Conservation (phyloP, 2,329 filamentous ascomycete species). For the Arachnomyces sp. region DNA sequence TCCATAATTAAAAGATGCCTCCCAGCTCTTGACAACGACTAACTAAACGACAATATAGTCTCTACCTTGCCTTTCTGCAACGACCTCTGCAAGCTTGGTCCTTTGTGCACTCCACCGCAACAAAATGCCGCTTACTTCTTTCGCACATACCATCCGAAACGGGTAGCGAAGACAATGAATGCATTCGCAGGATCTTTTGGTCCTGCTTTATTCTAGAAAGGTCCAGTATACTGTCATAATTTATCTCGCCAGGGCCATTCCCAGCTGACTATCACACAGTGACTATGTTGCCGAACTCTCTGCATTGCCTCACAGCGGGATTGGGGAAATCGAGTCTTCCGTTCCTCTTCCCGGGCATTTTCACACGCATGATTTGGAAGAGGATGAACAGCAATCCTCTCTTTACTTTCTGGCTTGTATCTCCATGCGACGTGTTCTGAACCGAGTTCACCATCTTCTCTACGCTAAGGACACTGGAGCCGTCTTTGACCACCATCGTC, state of each 20-base stretch:
- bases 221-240: slow-evolving; percentile 18
- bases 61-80: slow-evolving; percentile 46
- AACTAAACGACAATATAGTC: slow-evolving; percentile 14
- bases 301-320: slow-evolving; percentile 44
- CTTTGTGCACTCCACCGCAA: slow-evolving; percentile 43
- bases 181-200: slow-evolving; percentile 48
- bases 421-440: slow-evolving; percentile 23
- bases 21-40: too few relatives aligned
- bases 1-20: too few relatives aligned
- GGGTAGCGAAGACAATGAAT: slow-evolving; percentile 38
- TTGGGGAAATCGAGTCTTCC: slow-evolving; percentile 46
- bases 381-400: slow-evolving; percentile 41
- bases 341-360: slow-evolving; percentile 43
- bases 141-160: slow-evolving; percentile 35
- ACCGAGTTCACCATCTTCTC: slow-evolving; percentile 29
- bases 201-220: slow-evolving; percentile 50
- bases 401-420: slow-evolving; percentile 50
- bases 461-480: slow-evolving; percentile 43
- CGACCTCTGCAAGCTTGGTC: slow-evolving; percentile 48
- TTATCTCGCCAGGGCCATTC: neutral
- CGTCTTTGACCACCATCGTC: slow-evolving; percentile 38
- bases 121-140: slow-evolving; percentile 44
- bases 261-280: slow-evolving; percentile 18
- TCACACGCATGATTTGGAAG: slow-evolving; percentile 34
- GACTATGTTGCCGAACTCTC: slow-evolving; percentile 49